Evolutionary conservation across 2,329 filamentous ascomycete genomes (phyloP), one percentile per base, ranked within the genome.

Genomic region (Amauroascus verrucosus): DNA sequence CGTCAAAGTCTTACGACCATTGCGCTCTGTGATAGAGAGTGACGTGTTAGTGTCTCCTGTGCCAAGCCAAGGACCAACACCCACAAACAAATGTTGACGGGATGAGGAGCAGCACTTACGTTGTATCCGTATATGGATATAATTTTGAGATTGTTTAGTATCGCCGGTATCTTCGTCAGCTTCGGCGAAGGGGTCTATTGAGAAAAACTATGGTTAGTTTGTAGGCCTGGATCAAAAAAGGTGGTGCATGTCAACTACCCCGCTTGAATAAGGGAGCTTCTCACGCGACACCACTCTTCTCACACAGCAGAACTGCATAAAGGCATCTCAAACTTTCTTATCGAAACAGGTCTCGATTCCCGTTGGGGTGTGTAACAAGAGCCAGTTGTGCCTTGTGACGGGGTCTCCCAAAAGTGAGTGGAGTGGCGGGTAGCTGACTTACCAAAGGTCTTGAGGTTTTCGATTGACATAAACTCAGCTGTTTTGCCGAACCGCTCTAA

Each of bases 1-100:
- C 67, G 93, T 98, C 86, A 98, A 82, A 79, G 93, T 97, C 83
- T 98, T 98, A 76, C 93, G 93, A 84, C 93, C 93, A 97, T 98
- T 98, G 78, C 93, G 93, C 79, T 98, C 91, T 97, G 73, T 41
- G 45, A 3, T n/a, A n/a, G 26, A 32, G 44, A 55, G 38, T 57
- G 6, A 58, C 53, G 55, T 59, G 58, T 48, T 59, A 67, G 60
- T 63, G 60, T 16, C 28, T 26, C 26, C 46, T 48, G 57, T 53
- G 45, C 47, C 48, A 50, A 47, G 44, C 44, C 30, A 50, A 46
- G 24, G 44, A 7, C 22, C 37, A 16, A 9, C 16, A 16, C 37
- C n/a, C 14, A 40, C 37, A 5, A 40, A 16, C 22, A 9, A 26
- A 43, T 40, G 5, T n/a, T 7, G 14, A 35, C 37, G 14, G 14